Evolutionary conservation across 2,329 filamentous ascomycete species (phyloP).

Genomic region (Scedosporium dehoogii): DNA sequence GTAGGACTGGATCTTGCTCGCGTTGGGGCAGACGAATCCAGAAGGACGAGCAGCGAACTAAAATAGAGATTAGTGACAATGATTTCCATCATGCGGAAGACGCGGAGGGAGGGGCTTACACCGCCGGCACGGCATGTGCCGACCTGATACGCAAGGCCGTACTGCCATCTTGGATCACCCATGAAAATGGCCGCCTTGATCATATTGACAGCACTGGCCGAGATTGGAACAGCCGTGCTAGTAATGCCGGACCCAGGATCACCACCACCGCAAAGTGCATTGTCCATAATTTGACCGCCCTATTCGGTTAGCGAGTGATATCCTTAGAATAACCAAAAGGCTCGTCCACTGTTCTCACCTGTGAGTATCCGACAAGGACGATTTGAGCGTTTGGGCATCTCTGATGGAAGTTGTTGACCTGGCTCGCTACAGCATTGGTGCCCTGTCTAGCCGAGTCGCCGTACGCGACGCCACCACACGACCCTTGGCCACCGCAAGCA

Average conservation of each 20-base stretch:
- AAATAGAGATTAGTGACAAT: background rate
- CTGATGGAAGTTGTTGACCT: slow-evolving; percentile 47
- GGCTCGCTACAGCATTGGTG: slow-evolving; percentile 45
- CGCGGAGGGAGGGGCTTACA: slow-evolving; percentile 28
- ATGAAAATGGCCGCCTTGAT: slow-evolving; percentile 57
- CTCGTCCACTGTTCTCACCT: slow-evolving; percentile 25
- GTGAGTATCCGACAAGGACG: slow-evolving; percentile 52
- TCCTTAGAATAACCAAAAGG: too few relatives aligned
- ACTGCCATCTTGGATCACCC: slow-evolving; percentile 49
- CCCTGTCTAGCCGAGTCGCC: slow-evolving; percentile 48
- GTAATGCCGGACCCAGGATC: slow-evolving; percentile 33
- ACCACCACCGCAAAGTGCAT: slow-evolving; percentile 51
- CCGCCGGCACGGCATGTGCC: slow-evolving; percentile 48
- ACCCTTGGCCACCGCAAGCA: slow-evolving; percentile 49
- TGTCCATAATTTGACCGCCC: slow-evolving; percentile 55
- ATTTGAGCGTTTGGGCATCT: slow-evolving; percentile 47
- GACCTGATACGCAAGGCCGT: slow-evolving; percentile 47
- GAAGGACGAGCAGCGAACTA: slow-evolving; percentile 51
- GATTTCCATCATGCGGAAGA: background rate
- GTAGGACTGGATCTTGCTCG: slow-evolving; percentile 50
- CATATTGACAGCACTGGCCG: slow-evolving; percentile 36
- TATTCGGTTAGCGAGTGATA: slow-evolving; percentile 15
- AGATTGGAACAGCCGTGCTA: slow-evolving; percentile 31
- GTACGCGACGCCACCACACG: slow-evolving; percentile 25
- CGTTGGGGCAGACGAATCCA: slow-evolving; percentile 46